Evolutionary conservation across 768 basidiomycete species (phyloP), one percentile per base, ranked within the genome.

Genomic region (Boletus patriciae): DNA sequence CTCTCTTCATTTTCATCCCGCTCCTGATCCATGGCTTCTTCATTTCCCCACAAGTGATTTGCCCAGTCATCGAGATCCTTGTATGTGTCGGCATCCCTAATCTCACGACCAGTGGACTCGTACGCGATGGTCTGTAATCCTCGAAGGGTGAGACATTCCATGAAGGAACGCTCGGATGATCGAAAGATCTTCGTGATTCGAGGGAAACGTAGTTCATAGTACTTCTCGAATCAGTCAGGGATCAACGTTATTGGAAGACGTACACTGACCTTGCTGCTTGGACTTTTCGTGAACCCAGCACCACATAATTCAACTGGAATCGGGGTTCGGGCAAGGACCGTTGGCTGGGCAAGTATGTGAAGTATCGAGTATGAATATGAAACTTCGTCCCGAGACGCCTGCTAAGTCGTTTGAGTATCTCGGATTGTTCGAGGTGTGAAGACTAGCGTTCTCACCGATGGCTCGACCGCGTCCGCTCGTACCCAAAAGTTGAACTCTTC

Each of bases 121-220:
- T 76, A 78, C 0, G 87, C 89, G 54, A 85, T 78, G 3, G 69
- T 66, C 55, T 87, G 81, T 15, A 88, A 70, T 19, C 77, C 76
- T 21, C 77, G 70, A 4, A 86, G 73, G 23, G 76, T 74, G 31
- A 79, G 63, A 19, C 79, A 79, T 34, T 86, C 83, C 34, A 67
- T 73, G 86, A 89, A 92, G n/a, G 74, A 67, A 18, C 92, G 81
- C 57, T 92, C 89, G 23, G 67, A 70, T 0, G 74, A 64, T 8
- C 86, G 82, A 68, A 82, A 83, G 2, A 86, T 72, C 66, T 94
- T 94, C 34, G 80, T 79, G 31, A 95, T 77, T 47, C 94, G 79
- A 0, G 94, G 91, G 68, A 89, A 95, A 21, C 94, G 86, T 6
- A 94, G 76, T 60, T 90, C 90, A 66, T 94, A 94, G 64, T 86